phyloP scores from a whole-genome alignment of 805 yeast species.

The Metschnikowia kunwiensis region DNA sequence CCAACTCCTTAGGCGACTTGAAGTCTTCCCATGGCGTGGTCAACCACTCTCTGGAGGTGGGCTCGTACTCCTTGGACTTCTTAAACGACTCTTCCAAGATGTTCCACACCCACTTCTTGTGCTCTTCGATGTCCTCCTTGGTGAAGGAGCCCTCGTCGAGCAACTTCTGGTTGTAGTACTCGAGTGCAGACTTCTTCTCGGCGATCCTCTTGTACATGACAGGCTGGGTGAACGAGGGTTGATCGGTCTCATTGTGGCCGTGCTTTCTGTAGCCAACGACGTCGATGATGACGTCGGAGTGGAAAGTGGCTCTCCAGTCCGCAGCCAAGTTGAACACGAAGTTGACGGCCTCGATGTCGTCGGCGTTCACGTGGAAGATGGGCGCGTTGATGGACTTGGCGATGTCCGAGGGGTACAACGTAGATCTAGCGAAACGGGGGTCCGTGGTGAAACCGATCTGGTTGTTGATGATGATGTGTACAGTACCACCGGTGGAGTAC shows the following conservation, averaged over 20 bases:
- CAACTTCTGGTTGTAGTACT: conserved; percentile 77
- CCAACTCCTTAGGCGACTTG: conserved; percentile 95
- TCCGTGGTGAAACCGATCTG: conserved; percentile 99
- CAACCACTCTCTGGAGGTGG: conserved; percentile 95
- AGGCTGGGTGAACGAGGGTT: conserved; percentile 98
- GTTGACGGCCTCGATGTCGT: conserved; percentile 90
- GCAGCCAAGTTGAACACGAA: conserved; percentile 95
- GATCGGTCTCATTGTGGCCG: conserved; percentile 99
- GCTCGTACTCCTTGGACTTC: conserved; percentile 85
- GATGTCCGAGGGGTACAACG: conserved; percentile 96
- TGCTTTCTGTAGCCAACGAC: conserved; percentile 97
- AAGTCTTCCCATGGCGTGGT: conserved; percentile 99
- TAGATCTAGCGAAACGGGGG: conserved; percentile 95
- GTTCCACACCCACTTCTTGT: conserved; percentile 97
- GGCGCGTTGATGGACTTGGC: conserved; percentile 98
- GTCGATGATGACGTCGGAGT: conserved; percentile 93
- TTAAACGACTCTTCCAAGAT: conserved; percentile 84
- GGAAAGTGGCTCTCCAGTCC: conserved; percentile 96
- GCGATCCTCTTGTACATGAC: conserved; percentile 92
- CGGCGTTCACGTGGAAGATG: conserved; percentile 98
- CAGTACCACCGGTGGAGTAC: conserved; percentile 97
- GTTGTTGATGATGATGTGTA: conserved; percentile 93
- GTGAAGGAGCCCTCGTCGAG: conserved; percentile 86
- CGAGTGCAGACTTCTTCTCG: conserved; percentile 83
- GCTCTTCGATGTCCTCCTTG: conserved; percentile 86